Evolutionary conservation across 345 rosid genomes (phyloP), one percentile per base, ranked within the genome.

Genomic region (Syzygium jambos): DNA sequence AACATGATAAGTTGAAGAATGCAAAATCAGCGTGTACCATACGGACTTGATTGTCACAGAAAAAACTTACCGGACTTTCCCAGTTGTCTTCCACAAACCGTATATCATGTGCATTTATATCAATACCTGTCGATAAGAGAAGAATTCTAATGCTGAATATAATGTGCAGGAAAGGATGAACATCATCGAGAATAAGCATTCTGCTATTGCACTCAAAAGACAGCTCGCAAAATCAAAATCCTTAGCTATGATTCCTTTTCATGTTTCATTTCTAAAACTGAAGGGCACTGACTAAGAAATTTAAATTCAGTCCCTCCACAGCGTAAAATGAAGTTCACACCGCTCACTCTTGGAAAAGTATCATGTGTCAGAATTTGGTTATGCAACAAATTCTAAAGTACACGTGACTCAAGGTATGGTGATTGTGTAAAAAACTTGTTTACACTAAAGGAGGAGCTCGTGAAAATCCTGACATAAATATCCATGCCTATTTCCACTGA

Each of bases 41-140:
- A 34, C 11, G 49, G 49, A 61, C 41, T 43, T 84, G 46, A 59
- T 63, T 51, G 16, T 84, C 89, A 87, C 68, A 53, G 89, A 25
- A 86, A 17, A 80, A 88, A 61, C 89, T 90, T 96, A 97, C 99
- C 90, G 99, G 99, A 92, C 98, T 97, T 92, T 97, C 99, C 99
- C 99, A 97, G 23, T 97, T 97, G 94, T 97, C 99, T 94, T 97
- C 99, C 23, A 97, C 99, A 89, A 97, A 97, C 88, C 98, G 93
- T 87, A 97, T 95, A 90, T 97, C 98, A 87, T 95, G 98, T 88
- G 91, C 94, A 88, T 88, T 90, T 84, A 97, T 95, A 93, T 96
- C 93, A 92, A 97, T 96, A 85, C 99, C 99, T 96, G 92, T 84
- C 88, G 89, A 91, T 78, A 6, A 86, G 57, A 56, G 38, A 85